Conservation (phyloP, 495 filamentous ascomycete species). For the Xylaria intraflava region DNA sequence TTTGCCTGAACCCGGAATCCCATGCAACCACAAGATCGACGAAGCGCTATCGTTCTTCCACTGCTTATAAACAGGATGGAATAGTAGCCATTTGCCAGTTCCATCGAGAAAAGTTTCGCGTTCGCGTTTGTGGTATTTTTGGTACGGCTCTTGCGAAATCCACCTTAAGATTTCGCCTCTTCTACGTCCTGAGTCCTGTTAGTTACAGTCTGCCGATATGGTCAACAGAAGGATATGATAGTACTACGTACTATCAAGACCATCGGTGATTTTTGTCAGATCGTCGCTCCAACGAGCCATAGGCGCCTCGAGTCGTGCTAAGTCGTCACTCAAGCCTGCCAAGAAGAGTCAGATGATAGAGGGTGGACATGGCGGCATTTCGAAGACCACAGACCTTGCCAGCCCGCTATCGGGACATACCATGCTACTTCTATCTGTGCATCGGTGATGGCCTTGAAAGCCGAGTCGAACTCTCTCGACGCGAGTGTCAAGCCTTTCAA, state of each 20-base stretch:
- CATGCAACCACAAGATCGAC: slow-evolving; percentile 29
- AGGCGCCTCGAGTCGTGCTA: slow-evolving; percentile 7
- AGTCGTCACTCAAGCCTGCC: not conserved
- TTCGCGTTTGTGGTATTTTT: slow-evolving; percentile 17
- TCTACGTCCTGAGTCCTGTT: not conserved
- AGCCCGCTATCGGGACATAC: not conserved
- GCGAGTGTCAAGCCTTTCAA: not conserved
- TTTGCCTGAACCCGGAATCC: slow-evolving; percentile 29
- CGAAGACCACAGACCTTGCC: not conserved
- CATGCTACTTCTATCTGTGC: not conserved
- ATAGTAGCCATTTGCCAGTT: slow-evolving; percentile 23
- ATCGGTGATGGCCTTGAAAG: not conserved
- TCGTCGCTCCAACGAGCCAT: slow-evolving; percentile 15
- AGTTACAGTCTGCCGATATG: not conserved
- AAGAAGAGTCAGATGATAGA: not conserved
- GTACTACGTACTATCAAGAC: slow-evolving; percentile 12
- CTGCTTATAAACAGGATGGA: not conserved
- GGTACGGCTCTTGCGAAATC: slow-evolving; percentile 16
- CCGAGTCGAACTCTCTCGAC: not conserved
- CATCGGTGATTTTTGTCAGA: slow-evolving; percentile 16
- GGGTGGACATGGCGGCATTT: not conserved
- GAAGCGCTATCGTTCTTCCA: slow-evolving; percentile 26
- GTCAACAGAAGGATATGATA: not conserved
- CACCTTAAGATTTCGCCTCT: slow-evolving; percentile 11
- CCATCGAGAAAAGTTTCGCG: slow-evolving; percentile 11